Conservation (phyloP, 2,329 filamentous ascomycete genomes). For the Botryosphaeria dothidea region DNA sequence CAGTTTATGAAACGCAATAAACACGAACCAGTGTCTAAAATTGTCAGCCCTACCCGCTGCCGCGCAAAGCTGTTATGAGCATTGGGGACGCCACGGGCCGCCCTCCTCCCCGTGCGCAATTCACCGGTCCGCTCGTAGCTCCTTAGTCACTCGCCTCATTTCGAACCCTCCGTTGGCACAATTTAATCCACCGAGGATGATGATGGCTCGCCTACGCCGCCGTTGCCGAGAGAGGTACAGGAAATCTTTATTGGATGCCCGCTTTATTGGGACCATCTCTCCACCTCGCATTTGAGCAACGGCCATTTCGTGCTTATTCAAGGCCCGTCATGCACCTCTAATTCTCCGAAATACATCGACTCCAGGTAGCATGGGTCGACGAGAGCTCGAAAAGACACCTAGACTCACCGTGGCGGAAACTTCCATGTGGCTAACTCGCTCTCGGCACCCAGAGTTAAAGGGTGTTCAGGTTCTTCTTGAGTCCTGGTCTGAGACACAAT, state of each 20-base stretch:
- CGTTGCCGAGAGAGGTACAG: background rate
- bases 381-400: too few species aligned
- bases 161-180: background rate
- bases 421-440: background rate
- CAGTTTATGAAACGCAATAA: slow-evolving; percentile 1
- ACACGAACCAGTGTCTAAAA: background rate
- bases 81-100: background rate
- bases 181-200: background rate
- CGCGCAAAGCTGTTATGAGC: background rate
- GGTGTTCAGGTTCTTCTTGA: too few species aligned
- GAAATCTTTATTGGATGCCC: background rate
- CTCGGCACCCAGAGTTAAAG: background rate
- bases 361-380: background rate
- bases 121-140: slow-evolving; percentile 7
- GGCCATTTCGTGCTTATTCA: background rate
- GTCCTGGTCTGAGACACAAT: background rate
- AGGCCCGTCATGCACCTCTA: background rate
- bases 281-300: slow-evolving; percentile 1
- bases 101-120: background rate
- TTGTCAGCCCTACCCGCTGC: slow-evolving; percentile 13
- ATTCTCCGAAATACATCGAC: background rate
- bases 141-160: slow-evolving; percentile 14
- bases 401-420: background rate
- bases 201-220: background rate
- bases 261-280: background rate